Conservation (phyloP, 1,139 yeast genomes). For the Yamadazyma jaroonii region DNA sequence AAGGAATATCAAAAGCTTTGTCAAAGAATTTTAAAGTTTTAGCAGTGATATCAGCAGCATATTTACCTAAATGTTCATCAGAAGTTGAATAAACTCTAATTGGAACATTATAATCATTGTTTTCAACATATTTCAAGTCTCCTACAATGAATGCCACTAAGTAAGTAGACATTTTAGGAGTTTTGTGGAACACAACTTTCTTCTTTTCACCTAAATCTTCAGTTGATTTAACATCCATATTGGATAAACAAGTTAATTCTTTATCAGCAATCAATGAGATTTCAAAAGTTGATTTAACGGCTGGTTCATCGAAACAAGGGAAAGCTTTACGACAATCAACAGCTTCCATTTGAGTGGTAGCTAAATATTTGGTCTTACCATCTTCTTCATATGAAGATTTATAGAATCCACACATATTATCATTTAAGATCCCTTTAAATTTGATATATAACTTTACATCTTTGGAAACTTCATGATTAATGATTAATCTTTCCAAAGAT, state of each 20-base stretch:
- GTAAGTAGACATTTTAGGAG: slow-evolving; percentile 79
- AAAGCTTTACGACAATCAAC: slow-evolving; percentile 89
- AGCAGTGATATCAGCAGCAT: slow-evolving; percentile 50
- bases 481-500: slow-evolving; percentile 62
- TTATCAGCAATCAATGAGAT: slow-evolving; percentile 60
- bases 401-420: slow-evolving; percentile 87
- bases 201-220: slow-evolving; percentile 44
- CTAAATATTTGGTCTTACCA: slow-evolving; percentile 63
- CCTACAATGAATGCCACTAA: slow-evolving; percentile 78
- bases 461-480: slow-evolving; percentile 53
- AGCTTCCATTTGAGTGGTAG: slow-evolving; percentile 87
- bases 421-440: slow-evolving; percentile 71
- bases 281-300: slow-evolving; percentile 74
- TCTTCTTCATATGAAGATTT: slow-evolving; percentile 63
- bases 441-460: slow-evolving; percentile 46
- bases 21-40: slow-evolving; percentile 53
- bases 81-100: slow-evolving; percentile 55
- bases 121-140: slow-evolving; percentile 70
- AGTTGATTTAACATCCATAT: slow-evolving; percentile 68
- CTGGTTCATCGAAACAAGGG: slow-evolving; percentile 90
- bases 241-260: slow-evolving; percentile 66
- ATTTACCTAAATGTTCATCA: slow-evolving; percentile 49
- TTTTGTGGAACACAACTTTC: slow-evolving; percentile 47
- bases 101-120: slow-evolving; percentile 61
- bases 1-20: slow-evolving; percentile 50